Evolutionary conservation across 2,329 filamentous ascomycete genomes (phyloP).

Genomic region (Hypoxylon sp.): DNA sequence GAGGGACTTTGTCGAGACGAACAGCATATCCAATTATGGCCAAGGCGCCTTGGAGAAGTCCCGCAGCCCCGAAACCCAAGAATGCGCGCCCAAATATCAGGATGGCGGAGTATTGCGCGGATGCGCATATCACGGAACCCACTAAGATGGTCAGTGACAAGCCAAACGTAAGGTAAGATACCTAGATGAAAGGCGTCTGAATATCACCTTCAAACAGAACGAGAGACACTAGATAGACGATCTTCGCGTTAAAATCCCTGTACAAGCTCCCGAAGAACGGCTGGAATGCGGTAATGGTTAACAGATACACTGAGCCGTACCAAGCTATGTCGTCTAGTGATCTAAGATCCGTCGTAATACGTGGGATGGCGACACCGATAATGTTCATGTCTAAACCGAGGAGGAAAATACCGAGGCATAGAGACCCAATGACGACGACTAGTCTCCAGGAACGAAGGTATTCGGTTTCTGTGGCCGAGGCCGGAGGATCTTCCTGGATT

Average conservation of each 20-base stretch:
- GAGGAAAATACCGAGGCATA: slow-evolving; percentile 22
- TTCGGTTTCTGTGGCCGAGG: too few relatives aligned
- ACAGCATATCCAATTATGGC: slow-evolving; percentile 52
- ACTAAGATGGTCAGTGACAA: not conserved
- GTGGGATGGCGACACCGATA: slow-evolving; percentile 41
- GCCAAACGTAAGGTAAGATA: too few relatives aligned
- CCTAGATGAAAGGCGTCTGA: too few relatives aligned
- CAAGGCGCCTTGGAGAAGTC: slow-evolving; percentile 39
- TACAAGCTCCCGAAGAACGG: slow-evolving; percentile 36
- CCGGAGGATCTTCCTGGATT: too few relatives aligned
- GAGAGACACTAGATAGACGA: slow-evolving; percentile 29
- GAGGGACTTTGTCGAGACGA: slow-evolving; percentile 55
- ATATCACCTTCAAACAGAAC: slow-evolving; percentile 33
- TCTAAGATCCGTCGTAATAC: slow-evolving; percentile 43
- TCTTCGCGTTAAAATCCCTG: slow-evolving; percentile 27
- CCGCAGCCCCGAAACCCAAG: slow-evolving; percentile 14
- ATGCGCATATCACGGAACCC: slow-evolving; percentile 42
- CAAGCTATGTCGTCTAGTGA: slow-evolving; percentile 43
- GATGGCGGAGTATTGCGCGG: slow-evolving; percentile 35
- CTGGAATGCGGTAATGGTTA: slow-evolving; percentile 36
- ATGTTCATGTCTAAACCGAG: slow-evolving; percentile 26
- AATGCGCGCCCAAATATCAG: slow-evolving; percentile 47
- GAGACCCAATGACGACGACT: slow-evolving; percentile 8
- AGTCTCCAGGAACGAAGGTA: slow-evolving; percentile 2
- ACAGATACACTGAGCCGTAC: slow-evolving; percentile 43